These are phyloP conservation scores for Calonectria fujianensis DNA, from an alignment of 2,329 filamentous ascomycete species.

Conservation along the genomic window DNA sequence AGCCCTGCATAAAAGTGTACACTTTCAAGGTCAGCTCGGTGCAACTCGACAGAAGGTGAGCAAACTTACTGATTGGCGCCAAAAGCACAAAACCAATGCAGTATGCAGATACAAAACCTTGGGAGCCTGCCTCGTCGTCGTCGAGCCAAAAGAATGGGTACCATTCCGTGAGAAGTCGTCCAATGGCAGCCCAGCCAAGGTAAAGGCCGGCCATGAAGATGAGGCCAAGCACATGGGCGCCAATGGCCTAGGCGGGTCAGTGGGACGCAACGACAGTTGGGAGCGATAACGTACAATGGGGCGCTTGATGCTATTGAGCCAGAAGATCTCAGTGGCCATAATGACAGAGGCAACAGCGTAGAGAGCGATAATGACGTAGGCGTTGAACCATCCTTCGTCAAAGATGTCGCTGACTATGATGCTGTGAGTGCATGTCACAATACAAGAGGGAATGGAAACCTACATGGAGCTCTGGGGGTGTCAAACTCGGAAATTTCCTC, in stretches of 20 bases:
- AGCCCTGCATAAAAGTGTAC: constrained; percentile 69
- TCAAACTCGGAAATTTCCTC: not conserved
- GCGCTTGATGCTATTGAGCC: constrained; percentile 73
- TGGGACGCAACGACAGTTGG: not conserved
- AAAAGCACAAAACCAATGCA: constrained; percentile 66
- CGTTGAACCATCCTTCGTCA: constrained; percentile 68
- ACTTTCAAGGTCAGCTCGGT: constrained; percentile 59
- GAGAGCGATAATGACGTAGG: constrained; percentile 68
- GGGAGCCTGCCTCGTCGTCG: constrained; percentile 63
- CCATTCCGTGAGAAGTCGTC: constrained; percentile 66
- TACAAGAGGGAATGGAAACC: constrained; percentile 37
- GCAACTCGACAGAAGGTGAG: not conserved
- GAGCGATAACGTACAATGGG: constrained; percentile 64
- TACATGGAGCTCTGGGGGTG: constrained; percentile 52
- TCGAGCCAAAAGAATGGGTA: constrained; percentile 73
- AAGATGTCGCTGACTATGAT: constrained; percentile 68
- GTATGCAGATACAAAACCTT: constrained; percentile 66
- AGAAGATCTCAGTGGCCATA: constrained; percentile 67
- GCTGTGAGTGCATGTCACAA: constrained; percentile 43
- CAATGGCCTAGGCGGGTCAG: constrained; percentile 63
- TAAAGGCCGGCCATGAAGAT: constrained; percentile 66
- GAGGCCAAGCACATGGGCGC: constrained; percentile 65
- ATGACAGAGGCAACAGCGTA: constrained; percentile 66
- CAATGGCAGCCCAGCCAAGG: constrained; percentile 69
- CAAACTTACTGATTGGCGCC: constrained; percentile 66